Base-by-base conservation (phyloP, 495 filamentous ascomycete species). In the Penicillium canariense region DNA sequence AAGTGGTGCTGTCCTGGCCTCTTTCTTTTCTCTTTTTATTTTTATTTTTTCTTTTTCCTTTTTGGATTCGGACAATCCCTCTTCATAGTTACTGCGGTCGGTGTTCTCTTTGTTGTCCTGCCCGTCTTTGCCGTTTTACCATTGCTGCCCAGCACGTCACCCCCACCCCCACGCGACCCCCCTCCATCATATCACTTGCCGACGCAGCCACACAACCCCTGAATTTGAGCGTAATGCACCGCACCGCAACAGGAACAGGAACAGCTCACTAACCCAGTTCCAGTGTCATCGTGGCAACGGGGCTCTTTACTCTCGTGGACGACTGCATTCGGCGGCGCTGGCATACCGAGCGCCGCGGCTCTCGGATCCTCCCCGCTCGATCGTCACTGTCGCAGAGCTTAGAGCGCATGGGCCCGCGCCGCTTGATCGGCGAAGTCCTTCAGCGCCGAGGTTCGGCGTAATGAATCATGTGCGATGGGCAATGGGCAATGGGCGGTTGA, bases 251-350 rank as follows among this genome's bases (percentile, higher is more conserved):
- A n/a, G n/a, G n/a, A n/a, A n/a, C n/a, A n/a, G n/a, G n/a, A n/a
- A n/a, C n/a, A n/a, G n/a, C n/a, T n/a, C 30, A 17, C 46, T 36
- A 17, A 48, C 30, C 22, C 14, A 3, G 7, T 7, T 40, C 20
- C 39, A 96, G 92, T 65, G 87, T 91, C 56, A 87, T 97, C 62
- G 83, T 98, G 51, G 86, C 92, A 20, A 93, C 92, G 44, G 94
- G 93, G 34, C 78, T 98, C 62, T 88, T 95, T 42, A 84, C 88
- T 6, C 84, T 98, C 39, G 87, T 96, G 53, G 94, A 98, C 63
- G 93, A 98, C 71, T 89, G 86, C 72, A 93, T 96, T 73, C 86
- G 87, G 68, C 81, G 85, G 43, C 84, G 84, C 49, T 94, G 88
- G 81, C 85, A 90, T 63, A 71, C 80, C 20, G 84, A 84, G 67